Base-by-base conservation (phyloP, 2,329 filamentous ascomycete species). In the Fusarium mexicanum region DNA sequence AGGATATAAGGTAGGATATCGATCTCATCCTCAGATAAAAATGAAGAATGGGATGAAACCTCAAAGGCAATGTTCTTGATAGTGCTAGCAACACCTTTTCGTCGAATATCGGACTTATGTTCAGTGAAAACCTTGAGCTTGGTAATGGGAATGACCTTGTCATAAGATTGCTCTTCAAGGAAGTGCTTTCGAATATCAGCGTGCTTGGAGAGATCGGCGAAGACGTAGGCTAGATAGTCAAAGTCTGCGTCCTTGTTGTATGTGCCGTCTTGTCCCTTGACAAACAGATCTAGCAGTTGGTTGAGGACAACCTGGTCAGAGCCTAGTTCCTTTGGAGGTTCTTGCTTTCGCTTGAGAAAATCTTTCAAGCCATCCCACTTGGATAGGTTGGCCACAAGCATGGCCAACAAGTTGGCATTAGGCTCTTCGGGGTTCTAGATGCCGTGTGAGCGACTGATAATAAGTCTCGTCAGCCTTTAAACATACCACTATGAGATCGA, bases 111-210 rank as follows among this genome's bases (percentile, higher is more conserved):
- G 6, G 94, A 97, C 77, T 89, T 87, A 84, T 98, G 94, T 82
- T 97, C 94, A 3, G 96, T 98, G 82, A 98, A 98, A 67, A 98
- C 96, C 69, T 93, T 93, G 71, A 99, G 87, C 86, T 98, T 98
- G 55, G 93, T 94, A 54, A 98, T 87, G 5, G 96, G 96, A n/a
- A 98, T 91, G 20, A 98, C 90, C 4, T 86, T 87, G 80, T 98
- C 95, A 81, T 97, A 96, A 4, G 89, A 84, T 80, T 97, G 93
- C 61, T 89, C 86, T 20, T 87, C 88, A 10, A 94, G 87, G 75
- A 98, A 93, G 84, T 96, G 94, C 58, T 89, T 87, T 37, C 94
- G 89, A 26, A 95, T 90, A 74, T 93, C 89, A 41, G 90, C 86
- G 78, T 95, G 92, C 83, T 95, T 97, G 57, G 95, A 92, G 16